Conservation (phyloP, 768 basidiomycete genomes). For the Collybiopsis confluens region DNA sequence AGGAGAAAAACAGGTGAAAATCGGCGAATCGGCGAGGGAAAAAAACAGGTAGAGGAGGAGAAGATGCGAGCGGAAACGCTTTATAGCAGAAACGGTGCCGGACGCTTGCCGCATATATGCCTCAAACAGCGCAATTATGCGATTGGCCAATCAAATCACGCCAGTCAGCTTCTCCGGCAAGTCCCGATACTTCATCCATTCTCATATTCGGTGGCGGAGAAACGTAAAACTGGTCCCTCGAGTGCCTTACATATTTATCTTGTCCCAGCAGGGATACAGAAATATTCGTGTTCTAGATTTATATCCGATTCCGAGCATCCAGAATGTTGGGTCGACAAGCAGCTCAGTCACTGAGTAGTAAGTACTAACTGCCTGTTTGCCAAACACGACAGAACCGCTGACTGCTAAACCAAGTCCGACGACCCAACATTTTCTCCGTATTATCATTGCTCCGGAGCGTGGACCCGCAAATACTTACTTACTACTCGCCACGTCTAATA, state of each 20-base stretch:
- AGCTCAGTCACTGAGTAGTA: not conserved
- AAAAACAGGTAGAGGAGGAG: not conserved
- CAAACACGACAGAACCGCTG: no score
- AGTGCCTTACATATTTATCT: slow-evolving; percentile 3
- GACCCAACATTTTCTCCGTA: slow-evolving; percentile 4
- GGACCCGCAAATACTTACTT: not conserved
- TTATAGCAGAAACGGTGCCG: no score
- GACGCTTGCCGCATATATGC: no score
- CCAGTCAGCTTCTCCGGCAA: not conserved
- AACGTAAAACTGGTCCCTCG: slow-evolving; percentile 1
- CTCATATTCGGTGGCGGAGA: slow-evolving; percentile 6
- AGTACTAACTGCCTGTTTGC: no score
- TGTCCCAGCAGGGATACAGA: not conserved
- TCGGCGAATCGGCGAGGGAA: not conserved
- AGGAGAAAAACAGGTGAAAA: not conserved
- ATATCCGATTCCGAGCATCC: slow-evolving; percentile 4
- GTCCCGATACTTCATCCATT: not conserved
- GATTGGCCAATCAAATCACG: not conserved
- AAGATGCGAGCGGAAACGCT: not conserved
- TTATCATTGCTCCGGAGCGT: slow-evolving; percentile 5
- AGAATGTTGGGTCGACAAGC: slow-evolving; percentile 2
- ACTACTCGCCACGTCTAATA: not conserved
- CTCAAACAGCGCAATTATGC: not conserved
- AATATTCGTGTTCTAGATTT: slow-evolving; percentile 5
- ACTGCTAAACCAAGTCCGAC: not conserved